Evolutionary conservation across 768 basidiomycete species (phyloP).

Genomic region (Suillus paluster): DNA sequence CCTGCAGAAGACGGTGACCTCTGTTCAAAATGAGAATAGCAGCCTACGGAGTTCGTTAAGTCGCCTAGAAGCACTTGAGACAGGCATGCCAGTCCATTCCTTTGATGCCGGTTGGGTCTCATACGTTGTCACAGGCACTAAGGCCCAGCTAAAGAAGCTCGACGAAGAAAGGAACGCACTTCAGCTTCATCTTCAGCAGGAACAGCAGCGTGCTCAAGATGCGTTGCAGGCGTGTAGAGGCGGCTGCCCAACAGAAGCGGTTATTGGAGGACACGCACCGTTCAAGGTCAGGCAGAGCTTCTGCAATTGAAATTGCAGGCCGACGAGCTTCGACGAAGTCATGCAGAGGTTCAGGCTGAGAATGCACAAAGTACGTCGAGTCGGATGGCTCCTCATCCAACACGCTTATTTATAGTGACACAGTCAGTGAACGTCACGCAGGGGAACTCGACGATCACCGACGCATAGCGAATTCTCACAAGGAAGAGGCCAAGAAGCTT

Average conservation of each 20-base stretch:
- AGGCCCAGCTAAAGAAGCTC: constrained; percentile 1
- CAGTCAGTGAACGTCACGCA: not conserved
- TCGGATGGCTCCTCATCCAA: constrained; percentile 10
- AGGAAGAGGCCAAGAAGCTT: constrained; percentile 15
- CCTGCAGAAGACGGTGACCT: not conserved
- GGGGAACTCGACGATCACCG: constrained; percentile 3
- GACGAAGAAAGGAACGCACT: constrained; percentile 29
- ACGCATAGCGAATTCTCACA: not conserved
- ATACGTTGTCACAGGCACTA: not conserved
- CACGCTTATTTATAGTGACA: not conserved
- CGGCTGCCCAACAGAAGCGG: constrained; percentile 27
- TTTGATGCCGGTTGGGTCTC: not conserved
- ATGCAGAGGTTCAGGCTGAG: not conserved
- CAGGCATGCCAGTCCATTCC: constrained; percentile 24
- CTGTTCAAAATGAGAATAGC: not conserved
- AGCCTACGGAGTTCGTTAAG: not conserved
- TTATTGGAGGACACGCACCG: constrained; percentile 21
- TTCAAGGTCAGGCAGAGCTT: constrained; percentile 20
- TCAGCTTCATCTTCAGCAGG: constrained; percentile 24
- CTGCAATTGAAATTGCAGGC: constrained; percentile 17
- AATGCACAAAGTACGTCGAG: constrained; percentile 19
- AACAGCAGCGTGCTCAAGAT: constrained; percentile 10
- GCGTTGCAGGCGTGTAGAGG: constrained; percentile 13
- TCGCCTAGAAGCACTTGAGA: not conserved
- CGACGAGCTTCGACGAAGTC: constrained; percentile 17